Evolutionary conservation across 495 filamentous ascomycete species (phyloP).

Genomic region (Extremus antarcticus): DNA sequence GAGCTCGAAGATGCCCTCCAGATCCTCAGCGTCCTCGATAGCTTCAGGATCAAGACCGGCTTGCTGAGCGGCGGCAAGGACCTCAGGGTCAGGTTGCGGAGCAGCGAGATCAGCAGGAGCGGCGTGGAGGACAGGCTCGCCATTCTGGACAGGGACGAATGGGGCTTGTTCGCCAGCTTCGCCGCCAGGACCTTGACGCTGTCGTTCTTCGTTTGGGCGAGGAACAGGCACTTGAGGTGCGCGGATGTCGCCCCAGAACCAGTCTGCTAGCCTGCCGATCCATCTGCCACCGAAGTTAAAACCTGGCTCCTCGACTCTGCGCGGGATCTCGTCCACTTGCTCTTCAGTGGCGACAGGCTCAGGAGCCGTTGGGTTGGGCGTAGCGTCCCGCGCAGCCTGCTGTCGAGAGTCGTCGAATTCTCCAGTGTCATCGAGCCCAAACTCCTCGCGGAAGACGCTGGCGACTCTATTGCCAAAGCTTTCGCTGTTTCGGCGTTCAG

Average conservation of each 20-base stretch:
- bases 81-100: constrained; percentile 27
- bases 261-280: constrained; percentile 31
- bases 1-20: constrained; percentile 95
- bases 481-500: neutral
- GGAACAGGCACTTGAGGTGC: constrained; percentile 25
- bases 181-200: constrained; percentile 36
- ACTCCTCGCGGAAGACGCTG: constrained; percentile 13
- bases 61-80: constrained; percentile 34
- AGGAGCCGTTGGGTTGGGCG: too few relatives aligned
- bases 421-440: constrained; percentile 8
- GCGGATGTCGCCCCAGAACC: constrained; percentile 53
- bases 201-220: constrained; percentile 40
- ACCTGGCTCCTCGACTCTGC: neutral
- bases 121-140: constrained; percentile 13
- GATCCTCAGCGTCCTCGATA: constrained; percentile 79
- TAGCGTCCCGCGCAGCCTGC: neutral
- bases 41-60: constrained; percentile 48
- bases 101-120: constrained; percentile 25
- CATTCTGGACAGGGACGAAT: constrained; percentile 40
- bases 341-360: neutral
- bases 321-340: neutral
- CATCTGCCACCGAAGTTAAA: neutral
- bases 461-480: constrained; percentile 6
- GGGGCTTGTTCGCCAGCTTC: constrained; percentile 50
- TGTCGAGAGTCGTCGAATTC: constrained; percentile 1